These are phyloP conservation scores for Poa pratensis DNA, from an alignment of 176 grass and related monocot genomes.

Conservation along the genomic window DNA sequence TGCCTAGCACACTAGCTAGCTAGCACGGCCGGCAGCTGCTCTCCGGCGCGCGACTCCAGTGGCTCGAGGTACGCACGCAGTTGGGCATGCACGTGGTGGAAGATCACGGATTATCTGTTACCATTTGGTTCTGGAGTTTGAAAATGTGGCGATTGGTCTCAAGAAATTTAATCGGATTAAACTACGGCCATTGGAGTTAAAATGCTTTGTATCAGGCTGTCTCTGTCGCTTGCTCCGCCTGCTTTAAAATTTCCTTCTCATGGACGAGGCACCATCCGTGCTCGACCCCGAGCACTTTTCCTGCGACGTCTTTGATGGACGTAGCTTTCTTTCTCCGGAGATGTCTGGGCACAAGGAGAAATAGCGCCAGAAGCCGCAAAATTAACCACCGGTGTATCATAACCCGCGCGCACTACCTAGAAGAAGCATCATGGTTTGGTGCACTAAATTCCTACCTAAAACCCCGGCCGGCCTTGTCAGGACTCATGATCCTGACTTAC, in stretches of 20 bases:
- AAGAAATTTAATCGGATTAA: not conserved
- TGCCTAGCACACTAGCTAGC: not conserved
- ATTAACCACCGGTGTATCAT: too few species aligned
- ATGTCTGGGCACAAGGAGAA: not conserved
- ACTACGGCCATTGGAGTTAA: too few species aligned
- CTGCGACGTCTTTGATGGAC: not conserved
- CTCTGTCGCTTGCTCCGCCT: not conserved
- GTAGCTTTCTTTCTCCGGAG: conserved; percentile 1
- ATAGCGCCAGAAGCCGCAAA: too few species aligned
- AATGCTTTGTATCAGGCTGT: too few species aligned
- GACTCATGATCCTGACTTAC: not conserved
- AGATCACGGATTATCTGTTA: too few species aligned
- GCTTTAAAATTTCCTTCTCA: not conserved
- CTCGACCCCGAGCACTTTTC: not conserved
- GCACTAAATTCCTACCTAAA: conserved; percentile 7
- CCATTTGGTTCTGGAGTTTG: too few species aligned
- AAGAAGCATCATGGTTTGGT: too few species aligned
- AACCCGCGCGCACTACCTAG: too few species aligned
- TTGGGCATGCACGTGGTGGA: too few species aligned
- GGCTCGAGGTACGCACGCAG: too few species aligned
- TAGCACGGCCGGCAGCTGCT: too few species aligned
- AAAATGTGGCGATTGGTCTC: not conserved
- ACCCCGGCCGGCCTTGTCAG: not conserved
- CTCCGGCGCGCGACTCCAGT: too few species aligned
- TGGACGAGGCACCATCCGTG: not conserved